Base-by-base conservation (phyloP, 2,329 filamentous ascomycete species). In the Penicillium italicum region DNA sequence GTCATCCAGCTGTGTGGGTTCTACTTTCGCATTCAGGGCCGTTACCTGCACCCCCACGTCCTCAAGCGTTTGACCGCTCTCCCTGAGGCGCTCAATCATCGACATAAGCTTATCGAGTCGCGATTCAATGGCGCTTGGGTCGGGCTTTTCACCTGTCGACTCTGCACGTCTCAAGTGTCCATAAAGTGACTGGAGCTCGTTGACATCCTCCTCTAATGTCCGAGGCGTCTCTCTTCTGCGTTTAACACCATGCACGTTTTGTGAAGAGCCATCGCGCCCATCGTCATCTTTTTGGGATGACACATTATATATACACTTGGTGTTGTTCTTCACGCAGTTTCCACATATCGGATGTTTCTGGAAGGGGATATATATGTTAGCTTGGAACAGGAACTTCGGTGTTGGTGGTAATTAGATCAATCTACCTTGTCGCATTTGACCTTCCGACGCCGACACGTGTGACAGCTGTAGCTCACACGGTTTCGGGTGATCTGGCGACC, bases 401-500 rank as follows among this genome's bases (percentile, higher is more conserved):
- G 7, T 20, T 28, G 9, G 7, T 6, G 14, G 3, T 2, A 22
- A 16, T n/a, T 9, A 6, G 18, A 28, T 40, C 12, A 20, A 54
- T 34, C 10, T 62, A 71, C 69, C 66, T 77, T 77, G 62, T 76
- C 72, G 58, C 77, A 79, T 70, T 78, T 79, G 46, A 79, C 75
- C 59, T 79, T 79, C 30, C 77, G 71, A 55, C 74, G 66, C 45
- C 77, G 73, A 64, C 77, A 79, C 1, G 70, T 75, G 61, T 77
- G 72, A 56, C 77, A 79, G 59, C 74, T 77, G 59, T 79, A 78
- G 60, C 76, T 78, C 33, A 74, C 70, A 46, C 77, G 74, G 44
- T 76, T 78, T 18, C 77, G 74, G 36, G 77, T 79, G 49, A 79
- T 79, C 53, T 78, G 76, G 48, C 76, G 76, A 40, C 69, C 69